These are phyloP conservation scores for Lathyrus aphaca DNA, from an alignment of 306 rosid species.

Conservation along the genomic window DNA sequence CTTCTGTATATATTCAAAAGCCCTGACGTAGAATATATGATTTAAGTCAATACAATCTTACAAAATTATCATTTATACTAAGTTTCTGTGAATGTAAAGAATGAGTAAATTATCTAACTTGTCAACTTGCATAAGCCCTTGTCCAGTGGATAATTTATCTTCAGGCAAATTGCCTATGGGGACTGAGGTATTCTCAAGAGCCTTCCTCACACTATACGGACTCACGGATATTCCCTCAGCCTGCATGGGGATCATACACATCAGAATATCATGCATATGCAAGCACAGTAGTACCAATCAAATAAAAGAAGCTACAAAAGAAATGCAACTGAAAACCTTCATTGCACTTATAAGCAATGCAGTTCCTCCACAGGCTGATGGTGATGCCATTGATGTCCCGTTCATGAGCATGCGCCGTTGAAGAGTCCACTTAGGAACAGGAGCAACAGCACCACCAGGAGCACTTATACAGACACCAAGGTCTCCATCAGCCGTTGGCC, in stretches of 20 bases:
- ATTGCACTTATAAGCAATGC: slow-evolving; percentile 92
- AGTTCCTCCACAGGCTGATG: slow-evolving; percentile 97
- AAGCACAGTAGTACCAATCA: slow-evolving; percentile 30
- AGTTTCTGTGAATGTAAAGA: slow-evolving; percentile 30
- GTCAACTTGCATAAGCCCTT: slow-evolving; percentile 99
- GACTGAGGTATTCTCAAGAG: slow-evolving; percentile 86
- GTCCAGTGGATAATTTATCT: slow-evolving; percentile 90
- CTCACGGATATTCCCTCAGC: slow-evolving; percentile 88
- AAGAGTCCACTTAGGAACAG: slow-evolving; percentile 99
- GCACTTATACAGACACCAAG: slow-evolving; percentile 93
- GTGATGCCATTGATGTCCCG: slow-evolving; percentile 99
- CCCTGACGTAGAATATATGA: slow-evolving; percentile 62
- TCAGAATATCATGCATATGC: slow-evolving; percentile 35
- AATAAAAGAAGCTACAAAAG: slow-evolving; percentile 34
- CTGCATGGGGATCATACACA: slow-evolving; percentile 51
- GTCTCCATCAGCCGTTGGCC: slow-evolving; percentile 97
- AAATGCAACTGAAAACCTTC: slow-evolving; percentile 63
- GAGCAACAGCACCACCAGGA: slow-evolving; percentile 99
- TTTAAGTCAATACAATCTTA: slow-evolving; percentile 27
- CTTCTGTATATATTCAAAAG: slow-evolving; percentile 74
- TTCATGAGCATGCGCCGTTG: slow-evolving; percentile 97
- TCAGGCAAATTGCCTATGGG: slow-evolving; percentile 75
- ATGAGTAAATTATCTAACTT: slow-evolving; percentile 59
- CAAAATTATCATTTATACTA: slow-evolving; percentile 31
- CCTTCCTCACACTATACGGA: slow-evolving; percentile 85